Evolutionary conservation across 2,329 filamentous ascomycete genomes (phyloP), one percentile per base, ranked within the genome.

Genomic region (Macrophomina phaseolina): DNA sequence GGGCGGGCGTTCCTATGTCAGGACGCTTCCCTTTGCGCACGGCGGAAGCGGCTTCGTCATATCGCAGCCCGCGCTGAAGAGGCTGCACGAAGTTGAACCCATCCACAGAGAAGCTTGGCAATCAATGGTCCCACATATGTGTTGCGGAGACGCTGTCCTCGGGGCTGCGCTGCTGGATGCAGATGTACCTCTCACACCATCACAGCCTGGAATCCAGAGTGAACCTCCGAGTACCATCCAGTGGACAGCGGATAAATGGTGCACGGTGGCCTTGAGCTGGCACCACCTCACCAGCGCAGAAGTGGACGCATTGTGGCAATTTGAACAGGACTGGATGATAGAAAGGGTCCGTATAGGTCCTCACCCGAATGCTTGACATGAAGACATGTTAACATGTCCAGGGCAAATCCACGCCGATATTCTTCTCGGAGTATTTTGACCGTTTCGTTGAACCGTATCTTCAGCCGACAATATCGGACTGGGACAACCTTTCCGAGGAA

Each of bases 191-290:
- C 72, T 79, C 18, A 77, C 78, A 5, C 73, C 74, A 28, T 74
- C 77, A 0, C 82, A 76, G 72, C 81, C 81, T 0, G 75, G 81
- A 60, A 75, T 83, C 12, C 81, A 83, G 68, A 75, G 79, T 48
- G 80, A 81, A 65, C 79, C 76, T 23, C 79, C 79, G 5, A 70
- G 70, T 42, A 78, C 76, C 0, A 72, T 83, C 34, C 76, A 80
- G 46, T 83, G 76, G 73, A 75, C 73, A 1, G 60, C 73, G 11
- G 73, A 71, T 42, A 73, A 81, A 18, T 83, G 81, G 81, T 84
- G 82, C 67, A 68, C 70, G 0, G 79, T 81, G 5, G 77, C 77
- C 11, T 70, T 83, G 4, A 78, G 76, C 3, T 80, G 77, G 78
- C 74, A 79, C 46, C 71, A 75, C 32, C 70, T 78, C 65, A 66